Percentiles rank a stretch among this genome's conserved stretches.
These are phyloP conservation scores for Penicillium sp. DNA, from an alignment of 2,329 filamentous ascomycete genomes.

Conservation along the genomic window DNA sequence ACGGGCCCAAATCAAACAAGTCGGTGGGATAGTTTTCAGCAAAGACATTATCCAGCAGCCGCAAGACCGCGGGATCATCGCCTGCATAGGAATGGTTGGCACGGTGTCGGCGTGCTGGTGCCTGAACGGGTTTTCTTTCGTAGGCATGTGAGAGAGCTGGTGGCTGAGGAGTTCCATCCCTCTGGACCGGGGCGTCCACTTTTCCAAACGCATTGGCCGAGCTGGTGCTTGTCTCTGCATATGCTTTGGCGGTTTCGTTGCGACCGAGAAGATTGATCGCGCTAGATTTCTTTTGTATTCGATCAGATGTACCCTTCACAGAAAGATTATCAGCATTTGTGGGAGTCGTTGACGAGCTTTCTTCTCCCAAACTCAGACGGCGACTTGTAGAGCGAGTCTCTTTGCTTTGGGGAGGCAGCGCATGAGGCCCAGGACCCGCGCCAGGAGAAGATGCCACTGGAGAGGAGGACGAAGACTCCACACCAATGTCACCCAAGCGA, in stretches of 20 bases:
- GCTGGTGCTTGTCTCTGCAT: constrained; percentile 59
- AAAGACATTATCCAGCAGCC: constrained; percentile 77
- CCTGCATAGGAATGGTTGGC: constrained; percentile 79
- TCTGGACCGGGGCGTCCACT: constrained; percentile 51
- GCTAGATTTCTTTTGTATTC: constrained; percentile 44
- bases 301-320: constrained; percentile 24
- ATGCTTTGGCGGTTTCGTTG: constrained; percentile 54
- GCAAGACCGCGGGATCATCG: constrained; percentile 59
- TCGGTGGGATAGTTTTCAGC: constrained; percentile 57
- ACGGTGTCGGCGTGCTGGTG: constrained; percentile 45
- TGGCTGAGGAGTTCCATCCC: constrained; percentile 28
- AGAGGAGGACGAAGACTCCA: constrained; percentile 29
- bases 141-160: constrained; percentile 36
- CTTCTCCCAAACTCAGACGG: constrained; percentile 24
- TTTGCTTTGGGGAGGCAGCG: constrained; percentile 30
- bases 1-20: constrained; percentile 65
- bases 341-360: constrained; percentile 26
- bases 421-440: constrained; percentile 27
- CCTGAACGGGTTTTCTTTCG: constrained; percentile 24
- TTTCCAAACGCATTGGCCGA: constrained; percentile 60
- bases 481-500: constrained; percentile 20
- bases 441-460: constrained; percentile 36
- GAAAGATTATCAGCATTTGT: constrained; percentile 29
- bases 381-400: constrained; percentile 32
- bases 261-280: constrained; percentile 57